These are phyloP conservation scores for Aspergillus spinulosporus DNA, from an alignment of 2,329 filamentous ascomycete species.

Conservation along the genomic window DNA sequence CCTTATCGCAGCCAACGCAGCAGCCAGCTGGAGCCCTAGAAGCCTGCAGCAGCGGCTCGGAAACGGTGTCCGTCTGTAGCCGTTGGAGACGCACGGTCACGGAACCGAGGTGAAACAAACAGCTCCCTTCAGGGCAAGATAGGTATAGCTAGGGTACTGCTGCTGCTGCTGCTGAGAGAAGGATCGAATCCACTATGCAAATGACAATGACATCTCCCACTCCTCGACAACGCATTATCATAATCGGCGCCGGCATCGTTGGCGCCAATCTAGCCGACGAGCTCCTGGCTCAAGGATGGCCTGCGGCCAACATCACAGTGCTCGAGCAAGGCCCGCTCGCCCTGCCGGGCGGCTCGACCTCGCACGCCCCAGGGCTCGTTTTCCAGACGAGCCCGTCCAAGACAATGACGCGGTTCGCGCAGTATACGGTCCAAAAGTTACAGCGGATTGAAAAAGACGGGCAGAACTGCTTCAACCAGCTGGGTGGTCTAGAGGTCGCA, in stretches of 20 bases:
- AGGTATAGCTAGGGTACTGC: not conserved
- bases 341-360: slow-evolving; percentile 66
- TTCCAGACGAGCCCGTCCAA: slow-evolving; percentile 58
- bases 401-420: slow-evolving; percentile 57
- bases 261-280: slow-evolving; percentile 65
- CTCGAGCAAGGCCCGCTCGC: slow-evolving; percentile 63
- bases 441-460: slow-evolving; percentile 53
- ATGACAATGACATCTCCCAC: not conserved
- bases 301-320: slow-evolving; percentile 59
- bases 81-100: not conserved
- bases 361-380: slow-evolving; percentile 64
- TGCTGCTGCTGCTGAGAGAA: too few relatives aligned
- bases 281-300: slow-evolving; percentile 60
- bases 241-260: slow-evolving; percentile 65
- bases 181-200: not conserved
- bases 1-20: not conserved
- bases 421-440: slow-evolving; percentile 64
- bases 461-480: slow-evolving; percentile 59
- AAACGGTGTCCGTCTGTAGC: not conserved
- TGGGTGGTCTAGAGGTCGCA: slow-evolving; percentile 64
- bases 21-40: not conserved
- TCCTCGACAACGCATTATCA: slow-evolving; percentile 51
- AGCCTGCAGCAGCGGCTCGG: not conserved
- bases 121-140: too few relatives aligned
- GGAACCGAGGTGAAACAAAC: too few relatives aligned